Conservation (phyloP, 768 basidiomycete genomes). For the Suillus subluteus region DNA sequence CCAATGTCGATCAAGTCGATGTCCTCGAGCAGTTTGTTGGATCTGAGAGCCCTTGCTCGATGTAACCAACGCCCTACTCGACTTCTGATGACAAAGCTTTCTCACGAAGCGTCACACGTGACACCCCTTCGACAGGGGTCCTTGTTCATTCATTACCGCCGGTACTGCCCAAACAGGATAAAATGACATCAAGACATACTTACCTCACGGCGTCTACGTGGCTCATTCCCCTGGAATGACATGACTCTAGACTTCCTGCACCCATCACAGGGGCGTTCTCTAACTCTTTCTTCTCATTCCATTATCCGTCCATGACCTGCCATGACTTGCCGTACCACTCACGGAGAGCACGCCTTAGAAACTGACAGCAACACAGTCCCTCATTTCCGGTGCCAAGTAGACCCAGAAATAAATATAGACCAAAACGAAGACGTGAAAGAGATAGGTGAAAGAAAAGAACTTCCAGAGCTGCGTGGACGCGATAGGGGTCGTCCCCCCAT, state of each 20-base stretch:
- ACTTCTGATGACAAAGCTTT: constrained; percentile 6
- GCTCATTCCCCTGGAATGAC: no score
- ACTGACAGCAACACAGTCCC: background rate
- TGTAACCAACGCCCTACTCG: background rate
- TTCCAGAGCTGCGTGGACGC: background rate
- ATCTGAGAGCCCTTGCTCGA: background rate
- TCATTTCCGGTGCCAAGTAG: background rate
- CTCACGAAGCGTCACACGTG: background rate
- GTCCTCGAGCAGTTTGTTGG: background rate
- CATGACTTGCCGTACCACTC: background rate
- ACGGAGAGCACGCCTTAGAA: background rate
- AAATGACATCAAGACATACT: background rate
- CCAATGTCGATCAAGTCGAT: constrained; percentile 1
- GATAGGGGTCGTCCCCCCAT: constrained; percentile 15
- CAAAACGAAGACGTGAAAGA: background rate
- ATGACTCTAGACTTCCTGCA: no score
- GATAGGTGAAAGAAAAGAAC: no score
- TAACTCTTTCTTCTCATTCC: background rate
- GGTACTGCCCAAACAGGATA: background rate
- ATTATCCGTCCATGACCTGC: background rate
- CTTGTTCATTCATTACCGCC: background rate
- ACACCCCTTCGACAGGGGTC: background rate
- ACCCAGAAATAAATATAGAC: no score
- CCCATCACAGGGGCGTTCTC: constrained; percentile 1
- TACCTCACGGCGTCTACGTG: background rate